phyloP scores from a whole-genome alignment of 768 basidiomycete species.

The Tremella yokohamensis region DNA sequence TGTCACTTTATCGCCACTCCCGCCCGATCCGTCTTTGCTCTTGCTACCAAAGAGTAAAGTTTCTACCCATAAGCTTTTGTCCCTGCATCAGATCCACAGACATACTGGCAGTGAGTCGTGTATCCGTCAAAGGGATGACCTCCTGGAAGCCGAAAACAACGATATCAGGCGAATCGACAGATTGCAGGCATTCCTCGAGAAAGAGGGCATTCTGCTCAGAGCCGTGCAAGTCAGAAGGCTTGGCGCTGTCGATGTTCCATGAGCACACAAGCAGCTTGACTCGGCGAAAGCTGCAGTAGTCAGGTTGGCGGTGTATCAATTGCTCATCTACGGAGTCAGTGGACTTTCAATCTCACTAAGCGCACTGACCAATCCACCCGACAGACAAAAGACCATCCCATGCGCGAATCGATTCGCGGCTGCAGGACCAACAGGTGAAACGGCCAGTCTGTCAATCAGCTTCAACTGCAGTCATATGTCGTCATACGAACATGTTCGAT shows the following conservation, averaged over 20 bases:
- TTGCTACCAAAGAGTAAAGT: constrained; percentile 73
- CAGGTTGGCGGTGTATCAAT: constrained; percentile 66
- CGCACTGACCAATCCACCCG: constrained; percentile 77
- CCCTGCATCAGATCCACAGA: constrained; percentile 3
- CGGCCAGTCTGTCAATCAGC: constrained; percentile 46
- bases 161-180: constrained; percentile 75
- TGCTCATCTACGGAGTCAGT: constrained; percentile 58
- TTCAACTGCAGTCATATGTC: neutral
- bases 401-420: constrained; percentile 67
- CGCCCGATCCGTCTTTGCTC: constrained; percentile 60
- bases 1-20: constrained; percentile 76
- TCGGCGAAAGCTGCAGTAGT: constrained; percentile 75
- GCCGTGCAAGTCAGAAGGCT: constrained; percentile 68
- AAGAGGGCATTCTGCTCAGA: constrained; percentile 72
- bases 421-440: constrained; percentile 70
- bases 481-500: constrained; percentile 61
- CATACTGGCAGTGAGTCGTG: constrained; percentile 76
- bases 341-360: neutral
- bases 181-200: constrained; percentile 69
- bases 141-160: constrained; percentile 95
- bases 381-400: constrained; percentile 87
- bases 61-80: constrained; percentile 53
- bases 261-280: constrained; percentile 75
- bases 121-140: constrained; percentile 88
- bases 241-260: constrained; percentile 89